Evolutionary conservation across 2,329 filamentous ascomycete species (phyloP), one percentile per base, ranked within the genome.

Genomic region (Reticulascus tulasneorum): DNA sequence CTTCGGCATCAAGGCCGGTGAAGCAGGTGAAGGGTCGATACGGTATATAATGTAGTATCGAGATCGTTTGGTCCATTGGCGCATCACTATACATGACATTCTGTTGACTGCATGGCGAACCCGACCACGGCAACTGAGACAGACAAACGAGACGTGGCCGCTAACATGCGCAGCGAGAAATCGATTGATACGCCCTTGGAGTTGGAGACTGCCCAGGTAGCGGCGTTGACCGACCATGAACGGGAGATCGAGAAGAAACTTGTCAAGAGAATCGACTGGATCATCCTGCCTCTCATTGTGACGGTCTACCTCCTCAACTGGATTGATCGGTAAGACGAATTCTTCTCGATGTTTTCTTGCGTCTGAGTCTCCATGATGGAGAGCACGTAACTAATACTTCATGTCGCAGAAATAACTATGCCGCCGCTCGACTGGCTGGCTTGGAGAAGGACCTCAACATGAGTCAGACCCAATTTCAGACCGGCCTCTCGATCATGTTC

Each of bases 401-500:
- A n/a, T n/a, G n/a, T n/a, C 21, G 18, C 17, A 38, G 35, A 12
- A 38, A 33, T 17, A 38, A 38, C 7, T 38, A 38, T 9, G 29
- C 29, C 11, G 28, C 29, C n/a, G 35, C 29, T n/a, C 32, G 37
- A 2, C 21, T 38, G 13, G 31, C 31, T 13, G 31, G 31, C 16
- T 22, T 38, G 18, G 37, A 38, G 23, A 45, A 52, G 11, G 55
- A 62, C 12, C 49, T 63, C 15, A 37, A 46, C 29, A 47, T 62
- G 29, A 49, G 43, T 7, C 36, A 46, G 7, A 47, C 52, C 12
- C 45, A 61, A 19, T 60, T 44, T 23, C 41, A 45, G 22, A 42
- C 42, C 12, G 41, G 41, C 4, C 41, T 46, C 16, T 45, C 41
- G 4, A 33, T 46, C 12, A 38, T 46, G 5, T 56, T 58, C 25